phyloP scores from a whole-genome alignment of 176 grass and related monocot species.

The Urochloa ruziziensis region DNA sequence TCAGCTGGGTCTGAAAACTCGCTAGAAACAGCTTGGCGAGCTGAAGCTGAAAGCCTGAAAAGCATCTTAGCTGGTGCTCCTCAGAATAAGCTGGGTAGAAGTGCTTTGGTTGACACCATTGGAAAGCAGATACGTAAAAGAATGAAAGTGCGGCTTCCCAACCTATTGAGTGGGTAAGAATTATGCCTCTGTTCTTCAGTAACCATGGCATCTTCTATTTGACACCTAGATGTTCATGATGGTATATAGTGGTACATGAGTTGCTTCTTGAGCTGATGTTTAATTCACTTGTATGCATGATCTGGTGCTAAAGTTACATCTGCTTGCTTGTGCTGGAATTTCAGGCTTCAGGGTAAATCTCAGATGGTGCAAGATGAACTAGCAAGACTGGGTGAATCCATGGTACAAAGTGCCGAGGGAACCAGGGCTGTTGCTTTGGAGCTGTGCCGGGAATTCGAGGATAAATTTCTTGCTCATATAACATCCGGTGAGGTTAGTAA shows the following conservation, averaged over 20 bases:
- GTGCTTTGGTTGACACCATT: conserved; percentile 68
- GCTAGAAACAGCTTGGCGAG: conserved; percentile 82
- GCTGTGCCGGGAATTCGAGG: conserved; percentile 89
- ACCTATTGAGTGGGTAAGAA: conserved; percentile 82
- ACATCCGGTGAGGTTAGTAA: conserved; percentile 81
- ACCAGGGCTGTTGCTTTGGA: conserved; percentile 85
- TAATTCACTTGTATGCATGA: not conserved
- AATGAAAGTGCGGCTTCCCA: conserved; percentile 89
- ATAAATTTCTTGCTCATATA: conserved; percentile 88
- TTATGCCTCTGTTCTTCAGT: not conserved
- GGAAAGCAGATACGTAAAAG: conserved; percentile 87
- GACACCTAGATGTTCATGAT: conserved; percentile 13
- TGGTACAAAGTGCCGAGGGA: conserved; percentile 86
- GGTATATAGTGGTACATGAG: not conserved
- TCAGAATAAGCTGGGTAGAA: conserved; percentile 71
- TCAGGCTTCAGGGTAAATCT: conserved; percentile 89
- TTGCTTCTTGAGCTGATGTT: not conserved
- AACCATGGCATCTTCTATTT: not conserved
- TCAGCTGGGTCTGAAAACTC: conserved; percentile 76
- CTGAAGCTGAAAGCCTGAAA: conserved; percentile 79
- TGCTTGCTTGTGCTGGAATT: conserved; percentile 1
- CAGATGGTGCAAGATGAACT: conserved; percentile 89
- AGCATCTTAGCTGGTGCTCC: conserved; percentile 71
- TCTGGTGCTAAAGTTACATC: conserved; percentile 4
- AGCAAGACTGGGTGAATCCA: conserved; percentile 81